Base-by-base conservation (phyloP, 331 rosid genomes). In the Dryas integrifolia region DNA sequence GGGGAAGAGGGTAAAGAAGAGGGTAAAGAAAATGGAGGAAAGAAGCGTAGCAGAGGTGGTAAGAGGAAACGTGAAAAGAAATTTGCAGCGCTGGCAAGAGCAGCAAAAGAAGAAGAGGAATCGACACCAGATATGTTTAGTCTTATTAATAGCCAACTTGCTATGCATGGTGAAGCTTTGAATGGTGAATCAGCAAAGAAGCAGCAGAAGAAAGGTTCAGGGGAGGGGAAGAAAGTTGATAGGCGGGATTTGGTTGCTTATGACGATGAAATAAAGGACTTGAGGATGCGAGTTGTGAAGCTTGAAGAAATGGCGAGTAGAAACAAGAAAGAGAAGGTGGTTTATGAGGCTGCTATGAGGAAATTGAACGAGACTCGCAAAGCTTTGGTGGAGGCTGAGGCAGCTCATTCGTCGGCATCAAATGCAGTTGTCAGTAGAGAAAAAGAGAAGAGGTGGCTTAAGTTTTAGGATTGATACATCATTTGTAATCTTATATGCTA, bases 391-490 rank as follows among this genome's bases (percentile, higher is more conserved):
- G 85, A 85, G 38, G 86, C 86, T 2, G 96, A 88, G 81, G 86
- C 96, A 11, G 81, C 83, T 72, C 98, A 91, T 52, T 88, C 92
- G 5, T 91, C 98, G 14, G 98, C 96, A 3, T 89, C 97, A 13
- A 83, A 87, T 84, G 85, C 95, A 14, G 89, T 94, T 73, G 81
- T 74, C 74, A 88, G 92, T 82, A 82, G 77, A 82, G 98, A 94
- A 72, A 94, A 91, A 80, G 98, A 94, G 76, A 94, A 88, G 81
- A 88, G 82, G 82, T 94, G 98, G 98, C 90, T 94, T 5, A 94
- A 91, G 82, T 94, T 94, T 86, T 94, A 76, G 77, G 38, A 38
- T 67, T 7, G 21, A 35, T 59, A 38, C 38, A 24, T 41, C 63
- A 53, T 53, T 53, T 53, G 64, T 40, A 18, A 10, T 7, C 73